phyloP scores from a whole-genome alignment of 108 stramenopile genomes.

The Epipyxis sp. region DNA sequence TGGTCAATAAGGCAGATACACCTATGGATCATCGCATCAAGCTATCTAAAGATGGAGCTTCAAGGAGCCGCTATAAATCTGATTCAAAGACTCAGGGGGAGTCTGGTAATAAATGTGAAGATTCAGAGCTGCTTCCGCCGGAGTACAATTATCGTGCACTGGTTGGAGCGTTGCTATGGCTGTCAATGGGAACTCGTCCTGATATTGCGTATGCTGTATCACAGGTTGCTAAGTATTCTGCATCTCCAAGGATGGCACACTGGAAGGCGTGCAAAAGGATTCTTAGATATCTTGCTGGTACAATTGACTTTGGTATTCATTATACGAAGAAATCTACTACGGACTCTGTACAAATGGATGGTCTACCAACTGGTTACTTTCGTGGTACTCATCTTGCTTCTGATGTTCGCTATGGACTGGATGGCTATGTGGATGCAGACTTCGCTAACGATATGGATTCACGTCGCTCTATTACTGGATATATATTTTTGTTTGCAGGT shows the following conservation, averaged over 20 bases:
- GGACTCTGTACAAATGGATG: neutral
- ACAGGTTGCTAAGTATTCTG: neutral
- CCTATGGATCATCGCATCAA: neutral
- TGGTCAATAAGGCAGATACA: neutral
- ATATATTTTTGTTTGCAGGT: neutral
- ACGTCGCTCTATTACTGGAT: neutral
- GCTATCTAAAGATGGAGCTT: neutral
- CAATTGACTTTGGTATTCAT: neutral
- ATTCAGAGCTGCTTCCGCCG: neutral
- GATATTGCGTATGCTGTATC: constrained; percentile 1
- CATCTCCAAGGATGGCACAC: neutral
- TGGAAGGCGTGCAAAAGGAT: neutral
- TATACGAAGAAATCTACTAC: neutral
- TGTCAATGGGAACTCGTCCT: neutral
- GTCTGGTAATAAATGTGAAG: neutral
- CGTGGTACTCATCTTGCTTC: neutral
- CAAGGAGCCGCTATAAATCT: neutral
- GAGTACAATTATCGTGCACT: neutral
- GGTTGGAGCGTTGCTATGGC: neutral
- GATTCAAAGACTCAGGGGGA: neutral
- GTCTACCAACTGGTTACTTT: neutral
- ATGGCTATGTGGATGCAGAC: neutral
- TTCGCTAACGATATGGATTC: neutral
- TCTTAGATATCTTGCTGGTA: neutral
- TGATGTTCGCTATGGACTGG: neutral